A percentile compares a stretch with the other conserved stretches of the same genome.
Evolutionary conservation across 2,329 filamentous ascomycete species (phyloP).

Genomic region (Aspergillus ibericus): DNA sequence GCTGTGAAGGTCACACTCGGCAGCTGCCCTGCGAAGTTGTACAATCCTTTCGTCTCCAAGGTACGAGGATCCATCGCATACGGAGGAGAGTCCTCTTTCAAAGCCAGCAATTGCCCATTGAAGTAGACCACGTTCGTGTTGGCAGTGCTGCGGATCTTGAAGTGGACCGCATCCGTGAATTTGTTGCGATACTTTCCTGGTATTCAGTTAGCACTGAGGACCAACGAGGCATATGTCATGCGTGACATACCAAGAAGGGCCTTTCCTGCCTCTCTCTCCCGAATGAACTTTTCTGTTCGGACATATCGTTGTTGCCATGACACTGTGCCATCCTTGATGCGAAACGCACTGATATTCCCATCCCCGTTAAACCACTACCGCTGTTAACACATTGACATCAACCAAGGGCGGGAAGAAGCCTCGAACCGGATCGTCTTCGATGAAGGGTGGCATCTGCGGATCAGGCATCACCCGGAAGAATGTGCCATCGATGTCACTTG

Average conservation of each 20-base stretch:
- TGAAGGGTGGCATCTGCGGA: slow-evolving; percentile 38
- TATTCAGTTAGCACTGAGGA: too few relatives aligned
- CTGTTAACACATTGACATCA: neutral
- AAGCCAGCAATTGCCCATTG: slow-evolving; percentile 46
- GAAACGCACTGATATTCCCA: slow-evolving; percentile 42
- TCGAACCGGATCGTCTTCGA: slow-evolving; percentile 31
- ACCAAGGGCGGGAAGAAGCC: neutral
- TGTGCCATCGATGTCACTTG: slow-evolving; percentile 48
- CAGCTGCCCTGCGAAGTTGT: slow-evolving; percentile 54
- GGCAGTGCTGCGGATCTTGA: slow-evolving; percentile 38
- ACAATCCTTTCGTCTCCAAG: slow-evolving; percentile 50
- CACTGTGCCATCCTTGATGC: slow-evolving; percentile 34
- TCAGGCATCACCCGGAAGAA: slow-evolving; percentile 56
- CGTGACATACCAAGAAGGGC: slow-evolving; percentile 27
- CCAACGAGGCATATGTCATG: too few relatives aligned
- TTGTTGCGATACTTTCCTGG: slow-evolving; percentile 43
- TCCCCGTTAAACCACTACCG: slow-evolving; percentile 43
- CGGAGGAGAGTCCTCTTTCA: slow-evolving; percentile 57
- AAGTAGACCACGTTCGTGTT: slow-evolving; percentile 64
- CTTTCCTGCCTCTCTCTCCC: slow-evolving; percentile 39
- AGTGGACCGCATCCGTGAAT: slow-evolving; percentile 40
- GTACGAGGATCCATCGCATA: slow-evolving; percentile 52
- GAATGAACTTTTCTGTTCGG: slow-evolving; percentile 42
- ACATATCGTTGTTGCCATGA: slow-evolving; percentile 42
- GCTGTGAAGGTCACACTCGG: slow-evolving; percentile 50